These are phyloP conservation scores for Tricholoma matsutake DNA, from an alignment of 768 basidiomycete species.

Conservation along the genomic window DNA sequence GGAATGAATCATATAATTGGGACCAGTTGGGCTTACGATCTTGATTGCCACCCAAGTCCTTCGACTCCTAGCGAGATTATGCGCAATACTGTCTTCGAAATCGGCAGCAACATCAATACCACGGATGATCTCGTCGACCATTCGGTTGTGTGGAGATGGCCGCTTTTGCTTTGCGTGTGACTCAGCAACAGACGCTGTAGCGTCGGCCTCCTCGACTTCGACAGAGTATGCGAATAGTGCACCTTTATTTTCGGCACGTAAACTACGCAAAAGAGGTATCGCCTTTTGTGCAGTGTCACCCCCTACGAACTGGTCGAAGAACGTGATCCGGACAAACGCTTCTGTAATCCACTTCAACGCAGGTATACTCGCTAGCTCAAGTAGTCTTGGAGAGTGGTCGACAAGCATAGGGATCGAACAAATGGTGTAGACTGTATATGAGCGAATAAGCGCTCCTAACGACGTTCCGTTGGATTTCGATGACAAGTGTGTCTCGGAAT, in stretches of 20 bases:
- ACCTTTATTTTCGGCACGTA: slow-evolving; percentile 71
- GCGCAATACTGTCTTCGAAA: slow-evolving; percentile 58
- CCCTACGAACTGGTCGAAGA: slow-evolving; percentile 92
- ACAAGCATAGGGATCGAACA: slow-evolving; percentile 77
- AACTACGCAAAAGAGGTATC: slow-evolving; percentile 55
- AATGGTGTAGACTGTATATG: slow-evolving; percentile 81
- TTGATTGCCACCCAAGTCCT: slow-evolving; percentile 87
- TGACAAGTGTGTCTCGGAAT: slow-evolving; percentile 6
- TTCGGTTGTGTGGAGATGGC: slow-evolving; percentile 49
- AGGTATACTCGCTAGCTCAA: slow-evolving; percentile 54
- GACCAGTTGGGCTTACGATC: slow-evolving; percentile 45
- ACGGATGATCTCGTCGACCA: slow-evolving; percentile 72
- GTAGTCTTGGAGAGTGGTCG: slow-evolving; percentile 66
- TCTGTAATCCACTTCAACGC: slow-evolving; percentile 65
- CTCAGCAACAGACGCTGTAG: slow-evolving; percentile 24
- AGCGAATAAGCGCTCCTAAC: slow-evolving; percentile 49
- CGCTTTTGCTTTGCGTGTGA: slow-evolving; percentile 19
- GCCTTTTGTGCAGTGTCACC: slow-evolving; percentile 76
- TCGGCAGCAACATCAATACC: slow-evolving; percentile 78
- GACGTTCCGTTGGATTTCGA: slow-evolving; percentile 18
- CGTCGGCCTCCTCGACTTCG: slow-evolving; percentile 69
- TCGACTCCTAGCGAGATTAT: slow-evolving; percentile 31
- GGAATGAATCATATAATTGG: not conserved
- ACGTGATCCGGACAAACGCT: slow-evolving; percentile 69
- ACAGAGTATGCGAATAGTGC: slow-evolving; percentile 81